A percentile compares a stretch with the other conserved stretches of the same genome.
Evolutionary conservation across 495 filamentous ascomycete species (phyloP).

Genomic region (Aspergillus kassunensis): DNA sequence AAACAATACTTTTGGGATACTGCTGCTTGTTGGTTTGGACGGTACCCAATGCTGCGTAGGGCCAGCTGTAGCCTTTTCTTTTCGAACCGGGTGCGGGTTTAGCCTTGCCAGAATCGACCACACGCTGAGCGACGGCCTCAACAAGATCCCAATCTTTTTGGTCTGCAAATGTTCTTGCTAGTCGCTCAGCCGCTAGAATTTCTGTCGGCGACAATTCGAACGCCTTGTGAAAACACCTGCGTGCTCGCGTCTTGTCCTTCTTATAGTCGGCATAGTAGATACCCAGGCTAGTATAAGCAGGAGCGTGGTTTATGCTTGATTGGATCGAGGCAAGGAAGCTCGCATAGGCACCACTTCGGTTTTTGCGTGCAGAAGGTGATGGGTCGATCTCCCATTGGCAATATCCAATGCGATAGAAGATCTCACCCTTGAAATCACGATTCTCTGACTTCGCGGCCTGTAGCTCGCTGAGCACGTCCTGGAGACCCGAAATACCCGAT

Average conservation of each 20-base stretch:
- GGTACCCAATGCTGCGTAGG: conserved; percentile 91
- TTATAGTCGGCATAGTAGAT: conserved; percentile 91
- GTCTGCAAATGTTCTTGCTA: conserved; percentile 81
- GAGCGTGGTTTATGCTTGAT: conserved; percentile 83
- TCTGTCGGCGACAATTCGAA: conserved; percentile 90
- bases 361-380: conserved; percentile 66
- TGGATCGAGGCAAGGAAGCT: conserved; percentile 82
- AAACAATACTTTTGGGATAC: conserved; percentile 78
- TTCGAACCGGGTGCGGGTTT: conserved; percentile 87
- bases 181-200: conserved; percentile 79
- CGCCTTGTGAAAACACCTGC: conserved; percentile 92
- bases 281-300: conserved; percentile 90
- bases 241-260: conserved; percentile 76
- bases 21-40: conserved; percentile 95
- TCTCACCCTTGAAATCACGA: conserved; percentile 73
- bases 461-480: conserved; percentile 61
- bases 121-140: conserved; percentile 83
- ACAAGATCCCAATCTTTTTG: conserved; percentile 94
- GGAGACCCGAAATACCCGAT: conserved; percentile 60
- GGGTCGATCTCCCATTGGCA: conserved; percentile 83
- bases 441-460: conserved; percentile 50
- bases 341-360: conserved; percentile 72
- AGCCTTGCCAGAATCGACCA: conserved; percentile 87
- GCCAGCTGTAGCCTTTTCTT: conserved; percentile 89
- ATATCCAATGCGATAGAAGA: conserved; percentile 80